Base-by-base conservation (phyloP, 495 filamentous ascomycete genomes). In the Hyaloscypha bicolor region DNA sequence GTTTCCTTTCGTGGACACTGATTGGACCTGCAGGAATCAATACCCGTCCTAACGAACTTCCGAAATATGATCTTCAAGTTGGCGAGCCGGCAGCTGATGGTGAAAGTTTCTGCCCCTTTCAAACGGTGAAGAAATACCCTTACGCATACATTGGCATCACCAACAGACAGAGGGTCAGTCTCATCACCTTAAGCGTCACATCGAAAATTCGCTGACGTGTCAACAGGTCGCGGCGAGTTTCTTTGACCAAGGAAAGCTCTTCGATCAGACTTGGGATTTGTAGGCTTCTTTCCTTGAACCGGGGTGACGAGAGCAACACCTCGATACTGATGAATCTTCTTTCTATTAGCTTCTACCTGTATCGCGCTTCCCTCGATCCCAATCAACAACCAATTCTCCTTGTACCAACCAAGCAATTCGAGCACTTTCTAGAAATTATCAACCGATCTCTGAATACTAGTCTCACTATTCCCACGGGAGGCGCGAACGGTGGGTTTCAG, bases 231-330 rank as follows among this genome's bases (percentile, higher is more conserved):
- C 88, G 64, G 76, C 78, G 25, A 69, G 60, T 3, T 88, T 86
- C 69, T 88, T 89, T 68, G 87, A 90, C 53, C 76, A 70, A 0
- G 77, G 80, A 11, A 84, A 87, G 33, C 82, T 90, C 68, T 86
- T 87, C 69, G 69, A 82, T 3, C 80, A 85, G 3, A 65, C 76
- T 45, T 96, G 92, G 93, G 88, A 93, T 65, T 68, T 95, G 92
- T 96, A 79, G 85, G 89, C 86, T 33, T 31, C 32, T 25, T 48
- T 9, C 33, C 39, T 66, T 6, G 14, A 16, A 42, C 8, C 5
- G 1, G 33, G 35, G 29, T 56, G 42, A 4, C 16, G 16, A 48
- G 42, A 4, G 42, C 16, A 12, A 48, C 4, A 60, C 9, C 21
- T 35, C 53, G 57, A 63, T 22, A 12, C 56, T 65, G 45, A 61